Conservation (phyloP, 1,284 basidiomycete genomes). For the Cryptococcus sp. region DNA sequence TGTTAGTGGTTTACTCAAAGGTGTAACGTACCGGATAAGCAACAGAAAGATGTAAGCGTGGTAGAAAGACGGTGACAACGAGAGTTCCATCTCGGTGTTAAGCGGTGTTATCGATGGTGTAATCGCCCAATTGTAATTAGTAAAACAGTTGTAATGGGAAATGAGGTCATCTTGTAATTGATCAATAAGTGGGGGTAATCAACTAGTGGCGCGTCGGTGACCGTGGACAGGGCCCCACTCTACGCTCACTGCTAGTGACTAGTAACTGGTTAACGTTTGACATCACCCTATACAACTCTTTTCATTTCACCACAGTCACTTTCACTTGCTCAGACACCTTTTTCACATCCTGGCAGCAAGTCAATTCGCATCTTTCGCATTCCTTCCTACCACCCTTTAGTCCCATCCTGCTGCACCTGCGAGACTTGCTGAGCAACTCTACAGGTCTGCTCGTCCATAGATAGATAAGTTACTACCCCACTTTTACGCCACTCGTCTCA, state of each 20-base stretch:
- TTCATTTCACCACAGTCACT: not conserved
- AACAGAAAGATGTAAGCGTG: too few species aligned
- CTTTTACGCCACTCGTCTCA: slow-evolving; percentile 2
- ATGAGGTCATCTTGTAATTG: not conserved
- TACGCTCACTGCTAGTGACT: too few species aligned
- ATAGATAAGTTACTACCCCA: too few species aligned
- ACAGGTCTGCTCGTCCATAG: slow-evolving; percentile 1
- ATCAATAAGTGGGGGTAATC: too few species aligned
- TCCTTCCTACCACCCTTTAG: not conserved
- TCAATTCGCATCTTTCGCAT: not conserved
- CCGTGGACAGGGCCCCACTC: not conserved
- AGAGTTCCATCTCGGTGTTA: not conserved
- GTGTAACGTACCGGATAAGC: not conserved
- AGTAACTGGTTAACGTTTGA: too few species aligned
- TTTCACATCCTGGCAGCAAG: too few species aligned
- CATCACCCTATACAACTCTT: not conserved
- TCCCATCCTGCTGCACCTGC: not conserved
- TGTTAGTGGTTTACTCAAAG: not conserved
- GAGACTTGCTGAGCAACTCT: slow-evolving; percentile 5
- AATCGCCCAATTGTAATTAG: too few species aligned
- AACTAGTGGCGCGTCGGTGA: not conserved
- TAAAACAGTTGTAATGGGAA: too few species aligned
- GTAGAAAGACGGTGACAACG: too few species aligned
- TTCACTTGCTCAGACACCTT: too few species aligned
- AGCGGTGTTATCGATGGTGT: not conserved